Evolutionary conservation across 768 basidiomycete species (phyloP).

Genomic region (Rhizopogon sp.): DNA sequence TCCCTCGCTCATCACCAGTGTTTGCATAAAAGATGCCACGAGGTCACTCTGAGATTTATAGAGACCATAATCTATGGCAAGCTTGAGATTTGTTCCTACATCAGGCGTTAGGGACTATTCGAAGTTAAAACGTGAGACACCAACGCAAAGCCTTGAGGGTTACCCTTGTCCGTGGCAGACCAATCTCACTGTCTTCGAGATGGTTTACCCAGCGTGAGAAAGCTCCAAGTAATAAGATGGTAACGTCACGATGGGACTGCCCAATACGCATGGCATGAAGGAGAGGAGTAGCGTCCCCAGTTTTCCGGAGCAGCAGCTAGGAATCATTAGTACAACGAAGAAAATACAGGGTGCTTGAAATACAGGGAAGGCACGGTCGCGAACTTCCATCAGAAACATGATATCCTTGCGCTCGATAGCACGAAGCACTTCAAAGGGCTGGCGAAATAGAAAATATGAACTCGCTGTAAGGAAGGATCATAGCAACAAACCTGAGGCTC

Average conservation of each 20-base stretch:
- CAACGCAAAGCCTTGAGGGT: conserved; percentile 77
- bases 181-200: conserved; percentile 75
- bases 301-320: conserved; percentile 77
- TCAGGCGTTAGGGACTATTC: conserved; percentile 34
- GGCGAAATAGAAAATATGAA: background rate
- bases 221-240: conserved; percentile 83
- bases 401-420: conserved; percentile 86
- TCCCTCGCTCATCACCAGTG: conserved; percentile 94
- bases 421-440: conserved; percentile 68
- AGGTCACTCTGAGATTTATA: conserved; percentile 77
- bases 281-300: conserved; percentile 82
- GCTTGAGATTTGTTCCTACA: conserved; percentile 76
- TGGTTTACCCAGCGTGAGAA: conserved; percentile 91
- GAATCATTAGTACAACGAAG: background rate
- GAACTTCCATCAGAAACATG: conserved; percentile 75
- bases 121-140: conserved; percentile 69
- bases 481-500: conserved; percentile 43
- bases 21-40: conserved; percentile 90
- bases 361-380: conserved; percentile 78
- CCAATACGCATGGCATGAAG: conserved; percentile 88
- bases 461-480: background rate
- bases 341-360: conserved; percentile 20
- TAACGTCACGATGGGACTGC: conserved; percentile 70
- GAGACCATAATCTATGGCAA: conserved; percentile 87
- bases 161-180: conserved; percentile 59